Evolutionary conservation across 2,329 filamentous ascomycete genomes (phyloP), one percentile per base, ranked within the genome.

Genomic region (Ascochyta rabiei): DNA sequence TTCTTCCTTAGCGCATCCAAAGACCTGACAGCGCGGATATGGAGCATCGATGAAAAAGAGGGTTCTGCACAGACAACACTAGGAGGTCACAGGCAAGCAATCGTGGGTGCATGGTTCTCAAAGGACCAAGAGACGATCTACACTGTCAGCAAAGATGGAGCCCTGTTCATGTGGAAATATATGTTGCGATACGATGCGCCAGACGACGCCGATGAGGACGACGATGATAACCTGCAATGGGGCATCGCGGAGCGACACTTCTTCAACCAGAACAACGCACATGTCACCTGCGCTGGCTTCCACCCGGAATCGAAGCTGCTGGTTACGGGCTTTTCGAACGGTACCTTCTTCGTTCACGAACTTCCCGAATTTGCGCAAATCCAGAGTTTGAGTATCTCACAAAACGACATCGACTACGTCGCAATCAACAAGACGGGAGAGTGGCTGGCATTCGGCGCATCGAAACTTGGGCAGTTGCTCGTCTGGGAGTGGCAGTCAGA

Each of bases 401-500:
- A 98, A 75, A 96, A 95, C 67, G 90, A 96, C 63, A 97, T 99
- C 59, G 93, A 98, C 71, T 92, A 90, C 67, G 91, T 98, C 51
- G 91, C 92, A 0, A 91, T 97, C 70, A 99, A 98, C 78, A 89
- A 90, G 73, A 90, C 89, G 28, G 95, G 95, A 47, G 93, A 98
- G 78, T 99, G 95, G 95, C 80, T 99, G 19, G 96, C 96, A 0
- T 97, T 99, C 74, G 95, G 93, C 13, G 95, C 96, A 0, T 96
- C 95, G 2, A 96, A 96, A 68, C 83, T 96, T 5, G 96, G 96
- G 0, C 95, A 99, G 72, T 81, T 99, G n/a, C 80, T 99, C 4
- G 95, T 99, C 4, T 99, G 95, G 95, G 95, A 99, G 75, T 99
- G 96, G 93, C 93, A 98, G 73, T 99, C 95, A 0, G 96, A 99